Conservation (phyloP, 2,329 filamentous ascomycete genomes). For the Hypoxylon sp. region DNA sequence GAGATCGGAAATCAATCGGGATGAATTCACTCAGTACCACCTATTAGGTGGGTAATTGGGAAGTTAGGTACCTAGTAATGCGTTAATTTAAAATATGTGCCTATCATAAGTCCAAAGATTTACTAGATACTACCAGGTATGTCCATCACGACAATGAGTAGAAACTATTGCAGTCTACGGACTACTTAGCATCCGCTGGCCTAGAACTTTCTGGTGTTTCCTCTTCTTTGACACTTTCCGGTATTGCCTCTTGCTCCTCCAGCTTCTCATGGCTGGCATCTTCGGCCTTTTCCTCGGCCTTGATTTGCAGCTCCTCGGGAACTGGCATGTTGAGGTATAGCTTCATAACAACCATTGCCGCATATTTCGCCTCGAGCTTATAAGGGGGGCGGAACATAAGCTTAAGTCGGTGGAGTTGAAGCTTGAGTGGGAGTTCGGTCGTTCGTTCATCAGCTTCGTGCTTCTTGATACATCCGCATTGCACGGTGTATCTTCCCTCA, state of each 20-base stretch:
- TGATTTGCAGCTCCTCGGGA: slow-evolving; percentile 22
- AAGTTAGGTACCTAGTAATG: too few relatives aligned
- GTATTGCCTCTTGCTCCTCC: background rate
- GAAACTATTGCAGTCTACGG: background rate
- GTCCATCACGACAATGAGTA: background rate
- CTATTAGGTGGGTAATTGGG: too few relatives aligned
- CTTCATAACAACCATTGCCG: slow-evolving; percentile 44
- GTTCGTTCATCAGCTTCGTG: slow-evolving; percentile 7
- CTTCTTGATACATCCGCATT: slow-evolving; percentile 14
- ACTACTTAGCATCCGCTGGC: background rate
- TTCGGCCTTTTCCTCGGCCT: background rate
- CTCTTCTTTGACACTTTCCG: background rate
- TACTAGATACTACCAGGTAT: background rate
- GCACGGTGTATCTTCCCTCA: background rate
- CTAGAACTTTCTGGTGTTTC: too few relatives aligned
- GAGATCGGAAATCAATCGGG: too few relatives aligned
- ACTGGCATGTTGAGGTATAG: slow-evolving; percentile 35
- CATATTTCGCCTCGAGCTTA: slow-evolving; percentile 36
- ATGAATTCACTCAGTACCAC: too few relatives aligned
- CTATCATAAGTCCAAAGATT: too few relatives aligned
- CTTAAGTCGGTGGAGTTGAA: slow-evolving; percentile 25
- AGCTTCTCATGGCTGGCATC: background rate
- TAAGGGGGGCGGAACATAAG: slow-evolving; percentile 18
- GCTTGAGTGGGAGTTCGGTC: slow-evolving; percentile 13
- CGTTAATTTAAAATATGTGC: background rate